phyloP scores from a whole-genome alignment of 169 alveolate species.

The Sarcocystis neurona region DNA sequence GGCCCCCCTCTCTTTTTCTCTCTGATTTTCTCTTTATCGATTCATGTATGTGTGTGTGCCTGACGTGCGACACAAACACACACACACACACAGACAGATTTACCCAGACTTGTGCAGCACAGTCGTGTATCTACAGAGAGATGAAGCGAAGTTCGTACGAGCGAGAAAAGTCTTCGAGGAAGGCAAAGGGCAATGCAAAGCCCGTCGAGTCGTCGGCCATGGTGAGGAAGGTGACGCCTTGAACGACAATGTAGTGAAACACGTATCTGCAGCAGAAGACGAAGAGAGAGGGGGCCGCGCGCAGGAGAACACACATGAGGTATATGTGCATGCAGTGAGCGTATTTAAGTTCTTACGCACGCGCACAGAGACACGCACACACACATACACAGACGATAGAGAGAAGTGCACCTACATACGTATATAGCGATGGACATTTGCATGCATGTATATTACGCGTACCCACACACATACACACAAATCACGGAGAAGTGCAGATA shows the following conservation, averaged over 20 bases:
- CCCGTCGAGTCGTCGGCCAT: conserved; percentile 60
- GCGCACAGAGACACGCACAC: background rate
- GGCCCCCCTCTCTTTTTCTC: background rate
- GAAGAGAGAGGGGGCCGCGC: background rate
- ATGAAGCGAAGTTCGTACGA: conserved; percentile 22
- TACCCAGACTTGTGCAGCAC: too few relatives aligned
- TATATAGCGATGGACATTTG: background rate
- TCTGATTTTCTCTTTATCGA: background rate
- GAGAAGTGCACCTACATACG: background rate
- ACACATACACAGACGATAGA: background rate
- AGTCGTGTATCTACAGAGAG: too few relatives aligned
- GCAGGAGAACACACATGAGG: background rate
- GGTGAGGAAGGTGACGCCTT: conserved; percentile 45
- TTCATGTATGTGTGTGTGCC: too few relatives aligned
- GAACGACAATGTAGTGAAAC: conserved; percentile 44
- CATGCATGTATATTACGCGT: too few relatives aligned
- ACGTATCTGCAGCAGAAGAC: conserved; percentile 7
- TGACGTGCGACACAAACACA: too few relatives aligned
- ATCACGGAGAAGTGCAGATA: background rate
- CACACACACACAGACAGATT: too few relatives aligned
- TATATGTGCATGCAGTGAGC: background rate
- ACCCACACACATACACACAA: background rate
- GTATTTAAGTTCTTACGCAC: background rate
- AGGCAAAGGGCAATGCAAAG: conserved; percentile 60
- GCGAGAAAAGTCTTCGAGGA: conserved; percentile 37